Percentiles rank a stretch among this genome's conserved stretches.
Conservation (phyloP, 306 rosid species). For the Trichosanthes cucumerina region DNA sequence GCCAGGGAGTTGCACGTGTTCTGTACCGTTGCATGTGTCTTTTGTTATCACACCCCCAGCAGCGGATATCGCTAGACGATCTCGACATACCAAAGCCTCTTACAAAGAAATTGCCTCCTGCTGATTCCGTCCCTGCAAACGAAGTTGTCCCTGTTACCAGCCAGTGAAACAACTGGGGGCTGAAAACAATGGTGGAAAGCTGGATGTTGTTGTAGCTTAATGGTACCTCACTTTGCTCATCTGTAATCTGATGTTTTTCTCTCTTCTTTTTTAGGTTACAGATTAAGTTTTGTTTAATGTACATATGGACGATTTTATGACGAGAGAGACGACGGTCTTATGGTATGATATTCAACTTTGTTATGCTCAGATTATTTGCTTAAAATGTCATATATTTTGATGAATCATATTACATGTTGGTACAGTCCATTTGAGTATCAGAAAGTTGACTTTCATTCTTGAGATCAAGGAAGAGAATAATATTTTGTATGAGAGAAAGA, state of each 20-base stretch:
- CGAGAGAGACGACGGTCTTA: neutral
- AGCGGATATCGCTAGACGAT: conserved; percentile 64
- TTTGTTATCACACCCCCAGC: conserved; percentile 77
- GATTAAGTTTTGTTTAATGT: neutral
- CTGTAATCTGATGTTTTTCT: neutral
- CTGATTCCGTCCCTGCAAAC: conserved; percentile 42
- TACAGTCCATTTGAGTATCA: neutral
- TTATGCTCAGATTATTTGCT: neutral
- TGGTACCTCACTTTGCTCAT: conserved; percentile 1
- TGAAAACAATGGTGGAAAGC: neutral
- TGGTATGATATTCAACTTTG: neutral
- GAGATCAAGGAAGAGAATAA: neutral
- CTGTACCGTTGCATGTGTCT: conserved; percentile 57
- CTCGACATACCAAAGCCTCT: conserved; percentile 75
- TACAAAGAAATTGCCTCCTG: conserved; percentile 39
- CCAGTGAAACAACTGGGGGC: conserved; percentile 28
- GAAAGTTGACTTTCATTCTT: neutral
- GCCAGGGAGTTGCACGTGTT: conserved; percentile 61
- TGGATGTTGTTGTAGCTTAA: neutral
- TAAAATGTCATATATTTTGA: neutral
- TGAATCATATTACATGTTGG: neutral
- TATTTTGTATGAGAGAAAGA: neutral
- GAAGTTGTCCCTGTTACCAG: conserved; percentile 35
- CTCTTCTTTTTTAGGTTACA: neutral
- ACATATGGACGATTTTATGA: neutral